A percentile compares a stretch with the other conserved stretches of the same genome.
phyloP scores from a whole-genome alignment of 2,329 filamentous ascomycete species.

The Sporothrix schenckii region DNA sequence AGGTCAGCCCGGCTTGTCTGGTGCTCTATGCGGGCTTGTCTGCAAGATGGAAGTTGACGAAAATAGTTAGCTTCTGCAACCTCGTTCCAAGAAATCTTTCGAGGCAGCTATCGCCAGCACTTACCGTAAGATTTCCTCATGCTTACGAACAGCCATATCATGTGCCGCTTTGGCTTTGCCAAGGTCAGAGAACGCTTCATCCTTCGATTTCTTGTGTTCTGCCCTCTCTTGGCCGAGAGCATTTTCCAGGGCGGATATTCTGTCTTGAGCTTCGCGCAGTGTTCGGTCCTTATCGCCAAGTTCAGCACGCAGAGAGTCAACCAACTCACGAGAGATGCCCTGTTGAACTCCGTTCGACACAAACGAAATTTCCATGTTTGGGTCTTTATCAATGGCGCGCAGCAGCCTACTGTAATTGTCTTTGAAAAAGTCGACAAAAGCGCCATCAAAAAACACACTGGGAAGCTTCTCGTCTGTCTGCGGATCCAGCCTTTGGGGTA shows the following conservation, averaged over 20 bases:
- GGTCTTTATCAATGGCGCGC: slow-evolving; percentile 86
- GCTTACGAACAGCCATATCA: slow-evolving; percentile 58
- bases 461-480: slow-evolving; percentile 61
- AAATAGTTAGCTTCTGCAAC: neutral
- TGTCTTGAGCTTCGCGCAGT: slow-evolving; percentile 53
- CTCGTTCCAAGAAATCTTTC: neutral
- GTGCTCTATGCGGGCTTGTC: slow-evolving; percentile 38
- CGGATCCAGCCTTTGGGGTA: slow-evolving; percentile 67
- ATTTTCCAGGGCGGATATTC: slow-evolving; percentile 53
- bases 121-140: slow-evolving; percentile 63
- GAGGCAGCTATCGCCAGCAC: neutral
- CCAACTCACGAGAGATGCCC: slow-evolving; percentile 89
- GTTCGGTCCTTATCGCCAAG: slow-evolving; percentile 69
- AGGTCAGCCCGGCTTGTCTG: slow-evolving; percentile 31
- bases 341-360: slow-evolving; percentile 79
- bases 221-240: slow-evolving; percentile 71
- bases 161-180: slow-evolving; percentile 44
- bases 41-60: neutral
- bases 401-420: slow-evolving; percentile 88
- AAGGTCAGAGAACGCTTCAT: slow-evolving; percentile 58
- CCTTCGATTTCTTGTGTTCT: slow-evolving; percentile 69
- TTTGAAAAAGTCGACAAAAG: slow-evolving; percentile 92
- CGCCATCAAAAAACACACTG: slow-evolving; percentile 81
- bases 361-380: slow-evolving; percentile 81
- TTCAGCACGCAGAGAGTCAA: slow-evolving; percentile 80